phyloP scores from a whole-genome alignment of 2,329 filamentous ascomycete species.

The Fusarium sp. region DNA sequence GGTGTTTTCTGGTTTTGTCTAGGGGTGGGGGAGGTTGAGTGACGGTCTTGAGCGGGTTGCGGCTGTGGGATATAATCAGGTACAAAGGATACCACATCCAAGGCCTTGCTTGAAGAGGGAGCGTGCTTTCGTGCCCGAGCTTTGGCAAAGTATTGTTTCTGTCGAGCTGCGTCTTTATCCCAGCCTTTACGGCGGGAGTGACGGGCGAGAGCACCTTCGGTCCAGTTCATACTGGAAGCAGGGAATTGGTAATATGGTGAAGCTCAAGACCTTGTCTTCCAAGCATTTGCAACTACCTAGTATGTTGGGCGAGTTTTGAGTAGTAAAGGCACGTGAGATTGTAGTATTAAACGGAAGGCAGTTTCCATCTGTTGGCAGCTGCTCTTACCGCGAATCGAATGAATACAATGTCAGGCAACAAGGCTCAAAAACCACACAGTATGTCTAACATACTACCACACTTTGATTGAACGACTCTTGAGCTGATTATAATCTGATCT shows the following conservation, averaged over 20 bases:
- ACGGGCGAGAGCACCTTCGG: constrained; percentile 56
- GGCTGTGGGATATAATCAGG: constrained; percentile 48
- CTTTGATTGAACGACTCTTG: neutral
- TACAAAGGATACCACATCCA: constrained; percentile 41
- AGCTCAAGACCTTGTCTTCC: neutral
- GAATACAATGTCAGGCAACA: too few relatives aligned
- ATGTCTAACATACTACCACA: too few relatives aligned
- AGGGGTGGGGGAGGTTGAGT: constrained; percentile 2
- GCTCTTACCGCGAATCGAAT: neutral
- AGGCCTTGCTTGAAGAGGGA: constrained; percentile 9
- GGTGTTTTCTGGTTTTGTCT: constrained; percentile 18
- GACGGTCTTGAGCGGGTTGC: neutral
- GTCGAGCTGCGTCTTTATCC: constrained; percentile 54
- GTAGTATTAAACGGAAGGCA: neutral
- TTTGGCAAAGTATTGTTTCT: constrained; percentile 58
- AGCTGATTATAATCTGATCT: neutral
- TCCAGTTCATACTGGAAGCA: constrained; percentile 59
- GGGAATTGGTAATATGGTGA: neutral
- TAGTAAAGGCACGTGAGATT: neutral
- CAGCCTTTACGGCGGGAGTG: constrained; percentile 54
- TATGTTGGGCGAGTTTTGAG: too few relatives aligned
- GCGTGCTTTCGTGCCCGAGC: constrained; percentile 48
- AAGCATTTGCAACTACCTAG: neutral
- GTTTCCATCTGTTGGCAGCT: constrained; percentile 4
- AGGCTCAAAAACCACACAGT: too few relatives aligned